Conservation (phyloP, 139 green algal genomes). For the Chlorella vulgaris region DNA sequence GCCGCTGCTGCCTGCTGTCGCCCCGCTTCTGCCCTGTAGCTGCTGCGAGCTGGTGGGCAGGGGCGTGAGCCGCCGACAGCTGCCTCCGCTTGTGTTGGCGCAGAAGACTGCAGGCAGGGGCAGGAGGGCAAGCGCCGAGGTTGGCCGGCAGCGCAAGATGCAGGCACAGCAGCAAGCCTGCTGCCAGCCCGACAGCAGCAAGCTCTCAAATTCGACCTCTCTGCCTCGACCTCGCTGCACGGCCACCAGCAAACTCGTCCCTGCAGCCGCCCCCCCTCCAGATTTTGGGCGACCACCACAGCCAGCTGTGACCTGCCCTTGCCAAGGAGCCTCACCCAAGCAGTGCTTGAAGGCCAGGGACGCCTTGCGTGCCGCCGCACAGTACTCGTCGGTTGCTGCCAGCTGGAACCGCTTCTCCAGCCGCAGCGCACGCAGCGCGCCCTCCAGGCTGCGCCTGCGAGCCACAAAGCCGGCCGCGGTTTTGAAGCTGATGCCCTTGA, state of each 20-base stretch:
- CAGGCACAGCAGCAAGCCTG: background rate
- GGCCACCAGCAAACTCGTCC: too few relatives aligned
- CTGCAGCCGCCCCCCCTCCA: too few relatives aligned
- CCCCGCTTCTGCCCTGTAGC: background rate
- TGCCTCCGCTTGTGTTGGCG: background rate
- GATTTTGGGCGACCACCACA: too few relatives aligned
- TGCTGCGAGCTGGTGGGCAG: background rate
- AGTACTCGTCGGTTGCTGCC: background rate
- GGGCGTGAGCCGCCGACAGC: constrained; percentile 7
- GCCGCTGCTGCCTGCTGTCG: background rate
- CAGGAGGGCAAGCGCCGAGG: too few relatives aligned
- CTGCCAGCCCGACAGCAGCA: background rate
- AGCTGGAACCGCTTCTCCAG: constrained; percentile 18
- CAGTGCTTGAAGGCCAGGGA: background rate
- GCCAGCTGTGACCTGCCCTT: too few relatives aligned
- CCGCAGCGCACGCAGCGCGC: background rate
- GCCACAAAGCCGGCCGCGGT: constrained; percentile 31
- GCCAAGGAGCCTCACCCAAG: constrained; percentile 16
- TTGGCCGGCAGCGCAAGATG: too few relatives aligned
- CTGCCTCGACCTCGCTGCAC: too few relatives aligned
- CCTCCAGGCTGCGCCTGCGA: background rate
- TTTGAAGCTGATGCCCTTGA: constrained; percentile 39
- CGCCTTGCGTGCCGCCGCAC: background rate
- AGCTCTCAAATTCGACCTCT: too few relatives aligned
- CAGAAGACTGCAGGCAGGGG: constrained; percentile 14